Evolutionary conservation across 2,329 filamentous ascomycete genomes (phyloP), one percentile per base, ranked within the genome.

Genomic region (Gremmenia infestans): DNA sequence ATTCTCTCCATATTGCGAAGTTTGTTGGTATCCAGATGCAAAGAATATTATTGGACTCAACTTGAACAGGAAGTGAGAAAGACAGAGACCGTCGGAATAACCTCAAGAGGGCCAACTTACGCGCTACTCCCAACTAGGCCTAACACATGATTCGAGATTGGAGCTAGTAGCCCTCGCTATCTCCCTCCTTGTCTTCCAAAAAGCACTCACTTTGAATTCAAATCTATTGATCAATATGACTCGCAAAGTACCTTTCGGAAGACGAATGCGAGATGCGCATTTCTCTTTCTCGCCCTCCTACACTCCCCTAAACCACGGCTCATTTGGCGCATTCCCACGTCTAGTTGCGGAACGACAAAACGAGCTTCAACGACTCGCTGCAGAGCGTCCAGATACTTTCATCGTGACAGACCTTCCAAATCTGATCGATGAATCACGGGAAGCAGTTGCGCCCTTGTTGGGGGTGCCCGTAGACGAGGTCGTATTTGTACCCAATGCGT

Each of bases 401-500:
- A 85, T 93, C 68, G 83, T 87, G 23, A 87, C 86, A 68, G 78
- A 83, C 2, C 84, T 84, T 56, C 80, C 84, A 0, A 65, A 72
- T 1, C 75, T 85, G 12, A 77, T 96, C 1, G 83, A 89, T 59
- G 75, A 80, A 60, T 80, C 80, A 5, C 85, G 89, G 5, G 71
- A 71, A 35, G 85, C 84, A 1, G 74, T 92, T 5, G 87, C 88
- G 0, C 68, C 74, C 19, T 68, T 90, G 15, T 75, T 96, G 57
- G 81, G 88, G 54, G 86, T 81, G 0, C 82, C 85, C 0, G 68
- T 76, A 0, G 79, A 86, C 15, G 83, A 85, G 11, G 75, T 89
- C 36, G 91, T 95, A 1, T 86, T 95, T 61, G 83, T 95, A 0
- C 76, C 81, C 56, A 96, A 96, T 68, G 90, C 91, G 3, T 94